Base-by-base conservation (phyloP, 352 stramenopile species). In the Globisporangium sylvaticum region DNA sequence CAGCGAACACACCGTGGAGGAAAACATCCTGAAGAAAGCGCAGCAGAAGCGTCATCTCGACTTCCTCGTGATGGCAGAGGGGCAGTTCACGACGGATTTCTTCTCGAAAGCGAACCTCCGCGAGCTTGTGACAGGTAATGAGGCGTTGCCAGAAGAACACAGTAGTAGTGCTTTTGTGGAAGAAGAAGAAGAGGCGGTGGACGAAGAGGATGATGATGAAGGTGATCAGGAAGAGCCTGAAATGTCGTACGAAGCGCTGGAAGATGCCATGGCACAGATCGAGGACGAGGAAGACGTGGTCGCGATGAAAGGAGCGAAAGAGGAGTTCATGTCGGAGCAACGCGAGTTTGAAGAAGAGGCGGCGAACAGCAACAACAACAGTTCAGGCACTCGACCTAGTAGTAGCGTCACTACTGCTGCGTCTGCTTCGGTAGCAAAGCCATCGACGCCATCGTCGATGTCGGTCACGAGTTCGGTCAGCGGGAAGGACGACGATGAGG, bases 1-100 rank as follows among this genome's bases (percentile, higher is more conserved):
- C 5, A 98, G 89, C 29, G 89, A 98, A 62, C 88, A 98, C 71
- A 98, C 97, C 1, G 97, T 99, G 39, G 98, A 99, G 77, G 97
- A 99, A 75, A 99, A 99, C 77, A 99, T 99, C 67, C 72, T 99
- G n/a, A 87, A 90, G n/a, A 99, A 99, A 74, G 97, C 92, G 0
- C 87, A 95, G 64, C 97, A 99, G 72, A 99, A 99, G 79, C 86
- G 94, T 1, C 97, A 99, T 64, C 81, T 99, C 32, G 96, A 99
- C 75, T 96, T 97, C 39, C 73, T 99, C 4, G 95, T 94, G 18
- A 91, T 97, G 80, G 79, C 75, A 34, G 76, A 90, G 56, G 77
- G 82, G 7, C 80, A 95, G 56, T 88, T 89, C 67, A 88, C 80
- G 20, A 90, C 79, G 15, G 89, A 97, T 44, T 94, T 97, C 62